phyloP scores from a whole-genome alignment of 148 eudicot species.

The Camellia japonica region DNA sequence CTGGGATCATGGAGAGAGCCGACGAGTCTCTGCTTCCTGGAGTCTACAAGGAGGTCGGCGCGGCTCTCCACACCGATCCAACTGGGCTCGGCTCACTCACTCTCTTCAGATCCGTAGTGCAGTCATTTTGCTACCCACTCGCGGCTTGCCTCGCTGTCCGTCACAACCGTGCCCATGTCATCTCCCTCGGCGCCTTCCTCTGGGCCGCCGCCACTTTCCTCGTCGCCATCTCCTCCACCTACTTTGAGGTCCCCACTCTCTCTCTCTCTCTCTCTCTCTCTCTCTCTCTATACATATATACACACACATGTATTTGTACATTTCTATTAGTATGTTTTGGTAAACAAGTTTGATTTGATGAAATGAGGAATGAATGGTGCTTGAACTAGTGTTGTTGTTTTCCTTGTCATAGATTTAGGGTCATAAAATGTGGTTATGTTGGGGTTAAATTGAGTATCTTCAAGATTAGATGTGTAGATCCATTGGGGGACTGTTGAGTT shows the following conservation, averaged over 20 bases:
- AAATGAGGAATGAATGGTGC: too few species aligned
- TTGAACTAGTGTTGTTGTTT: too few species aligned
- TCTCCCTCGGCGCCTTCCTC: slow-evolving; percentile 82
- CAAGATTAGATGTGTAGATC: neutral
- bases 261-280: neutral
- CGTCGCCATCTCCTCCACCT: slow-evolving; percentile 67
- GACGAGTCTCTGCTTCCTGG: slow-evolving; percentile 81
- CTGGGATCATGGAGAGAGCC: slow-evolving; percentile 83
- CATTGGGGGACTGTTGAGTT: neutral
- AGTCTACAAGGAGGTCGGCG: slow-evolving; percentile 81
- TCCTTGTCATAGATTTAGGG: too few species aligned
- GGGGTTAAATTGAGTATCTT: too few species aligned
- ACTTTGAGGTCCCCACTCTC: slow-evolving; percentile 41
- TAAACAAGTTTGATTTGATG: too few species aligned
- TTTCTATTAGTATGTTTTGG: too few species aligned
- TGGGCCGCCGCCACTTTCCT: slow-evolving; percentile 89
- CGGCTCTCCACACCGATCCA: slow-evolving; percentile 68
- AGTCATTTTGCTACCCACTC: slow-evolving; percentile 65
- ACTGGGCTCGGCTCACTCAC: slow-evolving; percentile 81
- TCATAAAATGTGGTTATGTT: too few species aligned
- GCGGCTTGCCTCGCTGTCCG: slow-evolving; percentile 69
- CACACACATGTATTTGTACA: too few species aligned
- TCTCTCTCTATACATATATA: too few species aligned
- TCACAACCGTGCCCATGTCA: slow-evolving; percentile 70
- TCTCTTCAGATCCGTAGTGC: slow-evolving; percentile 74